Evolutionary conservation across 208 protist genomes (phyloP), one percentile per base, ranked within the genome.

Genomic region (Novymonas esmeraldas): DNA sequence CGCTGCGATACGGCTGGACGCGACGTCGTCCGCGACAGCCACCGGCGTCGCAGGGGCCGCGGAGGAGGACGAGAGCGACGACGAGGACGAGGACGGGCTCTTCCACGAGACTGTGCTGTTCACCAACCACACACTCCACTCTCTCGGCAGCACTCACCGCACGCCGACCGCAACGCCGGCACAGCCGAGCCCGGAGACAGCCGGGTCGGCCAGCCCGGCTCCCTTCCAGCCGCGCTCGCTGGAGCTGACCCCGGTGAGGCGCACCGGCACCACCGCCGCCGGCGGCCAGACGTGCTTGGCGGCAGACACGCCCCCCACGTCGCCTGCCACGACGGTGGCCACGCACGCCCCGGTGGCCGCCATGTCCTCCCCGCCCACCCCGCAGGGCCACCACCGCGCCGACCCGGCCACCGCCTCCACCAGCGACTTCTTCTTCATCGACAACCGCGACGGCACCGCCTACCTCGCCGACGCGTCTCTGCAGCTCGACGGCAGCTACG

Each of bases 371-470:
- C 28, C 45, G n/a, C 45, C 29, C 29, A 64, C 59, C 6, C 45
- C 59, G 52, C 59, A 64, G 31, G 26, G n/a, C 28, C 49, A 29
- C 31, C 22, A 22, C 46, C 26, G 52, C 14, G 18, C 41, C 2
- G 62, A 58, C 31, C 7, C 39, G 14, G 11, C 57, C 33, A 55
- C 63, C 20, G 28, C 24, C 39, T 7, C 36, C n/a, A 38, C 22
- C 26, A 36, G 36, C n/a, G 73, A 82, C 26, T 81, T 66, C 61
- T 24, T 87, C 33, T 87, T 87, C 66, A 73, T 87, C 28, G 75
- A 87, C 68, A 84, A 87, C 49, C 67, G 68, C 65, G 81, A 87
- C 60, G 81, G 81, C 60, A 87, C 81, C 33, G 81, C 67, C n/a
- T 83, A 79, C 73, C 60, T 87, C 28, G 64, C 77, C 41, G 75